Base-by-base conservation (phyloP, 768 basidiomycete species). In the Rhodotorula graminis region DNA sequence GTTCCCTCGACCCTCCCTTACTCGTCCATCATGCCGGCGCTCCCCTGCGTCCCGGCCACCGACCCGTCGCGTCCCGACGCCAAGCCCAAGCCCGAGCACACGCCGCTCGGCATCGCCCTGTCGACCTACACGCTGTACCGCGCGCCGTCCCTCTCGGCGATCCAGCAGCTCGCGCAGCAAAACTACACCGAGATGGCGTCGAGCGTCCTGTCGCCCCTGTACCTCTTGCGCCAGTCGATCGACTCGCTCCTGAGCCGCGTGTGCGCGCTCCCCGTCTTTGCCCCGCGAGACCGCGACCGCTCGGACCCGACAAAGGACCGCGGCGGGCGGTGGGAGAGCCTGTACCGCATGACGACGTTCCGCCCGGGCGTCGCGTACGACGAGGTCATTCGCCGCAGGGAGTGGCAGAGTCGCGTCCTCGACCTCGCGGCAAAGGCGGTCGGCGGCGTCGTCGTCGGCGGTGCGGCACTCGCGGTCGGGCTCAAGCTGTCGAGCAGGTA, bases 281-380 rank as follows among this genome's bases (percentile, higher is more conserved):
- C 49, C 9, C 37, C 37, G 37, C n/a, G 12, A 3, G 55, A n/a
- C 59, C 33, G 71, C 29, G 63, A 72, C 53, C 44, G 44, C 14
- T 8, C n/a, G 10, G 29, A 67, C 44, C 63, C 62, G 59, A 61
- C 53, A 8, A 29, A 40, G 29, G 67, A 72, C 58, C 57, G 80
- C 90, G 93, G 83, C 83, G 86, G 63, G 78, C 94, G 71, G 91
- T 98, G 83, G 87, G 88, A 78, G 74, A 93, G 91, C 50, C 84
- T 95, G 62, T 99, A 99, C 82, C 92, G 92, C 47, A 96, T 98
- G 94, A 89, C 96, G 76, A 97, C 95, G 57, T 99, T 99, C 83
- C 87, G 95, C 55, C 92, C 93, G 63, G 95, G 98, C 82, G 87
- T 99, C 78, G 89, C 88, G 80, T 99, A 99, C 80, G 87, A 88